phyloP scores from a whole-genome alignment of 2,329 filamentous ascomycete genomes.

The Pseudocercospora crystallina region DNA sequence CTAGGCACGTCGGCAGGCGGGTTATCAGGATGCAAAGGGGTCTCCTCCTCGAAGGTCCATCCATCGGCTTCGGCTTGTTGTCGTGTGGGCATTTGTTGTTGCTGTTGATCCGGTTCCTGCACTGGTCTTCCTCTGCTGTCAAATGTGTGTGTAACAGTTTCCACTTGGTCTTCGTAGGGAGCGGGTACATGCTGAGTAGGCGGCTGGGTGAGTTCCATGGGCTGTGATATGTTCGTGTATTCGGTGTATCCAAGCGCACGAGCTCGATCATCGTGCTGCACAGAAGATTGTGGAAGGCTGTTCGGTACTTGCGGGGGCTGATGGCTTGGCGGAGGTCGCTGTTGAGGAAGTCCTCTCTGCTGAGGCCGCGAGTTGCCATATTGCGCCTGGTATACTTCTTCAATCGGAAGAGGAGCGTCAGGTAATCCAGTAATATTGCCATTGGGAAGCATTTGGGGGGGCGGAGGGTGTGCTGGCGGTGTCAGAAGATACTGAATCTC shows the following conservation, averaged over 20 bases:
- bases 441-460: slow-evolving; percentile 47
- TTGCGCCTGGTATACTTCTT: slow-evolving; percentile 60
- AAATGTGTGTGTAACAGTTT: slow-evolving; percentile 59
- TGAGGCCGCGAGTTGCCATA: slow-evolving; percentile 34
- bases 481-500: slow-evolving; percentile 68
- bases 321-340: slow-evolving; percentile 58
- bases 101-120: slow-evolving; percentile 40
- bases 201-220: slow-evolving; percentile 30
- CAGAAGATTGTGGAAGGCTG: slow-evolving; percentile 26
- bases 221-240: slow-evolving; percentile 36
- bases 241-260: slow-evolving; percentile 37
- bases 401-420: slow-evolving; percentile 56
- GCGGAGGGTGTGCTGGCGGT: slow-evolving; percentile 61
- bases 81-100: slow-evolving; percentile 18
- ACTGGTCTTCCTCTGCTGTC: slow-evolving; percentile 59
- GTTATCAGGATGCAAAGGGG: slow-evolving; percentile 50
- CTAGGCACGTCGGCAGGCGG: slow-evolving; percentile 52
- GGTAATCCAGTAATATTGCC: slow-evolving; percentile 39
- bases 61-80: slow-evolving; percentile 57
- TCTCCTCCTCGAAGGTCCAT: slow-evolving; percentile 88
- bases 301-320: slow-evolving; percentile 50
- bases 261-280: slow-evolving; percentile 19
- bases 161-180: slow-evolving; percentile 55
- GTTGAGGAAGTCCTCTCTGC: slow-evolving; percentile 29
- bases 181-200: slow-evolving; percentile 23